Conservation (phyloP, 2,329 filamentous ascomycete genomes). For the Fusarium albidum region DNA sequence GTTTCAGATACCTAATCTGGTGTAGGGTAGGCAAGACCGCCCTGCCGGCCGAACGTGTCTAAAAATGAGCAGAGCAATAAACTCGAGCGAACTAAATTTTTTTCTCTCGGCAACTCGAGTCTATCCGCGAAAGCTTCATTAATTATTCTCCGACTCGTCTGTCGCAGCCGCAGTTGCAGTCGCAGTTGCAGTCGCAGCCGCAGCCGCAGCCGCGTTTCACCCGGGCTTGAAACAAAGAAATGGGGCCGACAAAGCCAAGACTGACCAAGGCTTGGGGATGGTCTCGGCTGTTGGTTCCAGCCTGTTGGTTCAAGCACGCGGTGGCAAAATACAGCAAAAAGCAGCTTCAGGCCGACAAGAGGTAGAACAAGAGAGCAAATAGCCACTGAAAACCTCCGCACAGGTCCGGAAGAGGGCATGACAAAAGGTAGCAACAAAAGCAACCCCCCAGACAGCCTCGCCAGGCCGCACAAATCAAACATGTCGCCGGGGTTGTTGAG, state of each 20-base stretch:
- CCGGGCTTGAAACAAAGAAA: background rate
- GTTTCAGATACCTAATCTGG: slow-evolving; percentile 9
- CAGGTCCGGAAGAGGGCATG: background rate
- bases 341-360: background rate
- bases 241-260: background rate
- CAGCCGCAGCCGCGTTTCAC: background rate
- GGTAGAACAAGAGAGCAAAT: background rate
- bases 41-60: too few species aligned
- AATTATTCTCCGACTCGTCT: background rate
- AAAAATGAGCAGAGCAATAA: too few species aligned
- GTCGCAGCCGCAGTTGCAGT: too few species aligned
- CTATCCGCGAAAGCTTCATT: too few species aligned
- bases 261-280: background rate
- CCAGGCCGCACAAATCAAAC: slow-evolving; percentile 21
- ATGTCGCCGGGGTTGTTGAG: background rate
- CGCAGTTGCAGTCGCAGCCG: background rate
- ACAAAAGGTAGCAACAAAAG: background rate
- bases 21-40: slow-evolving; percentile 30
- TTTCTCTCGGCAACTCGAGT: too few species aligned
- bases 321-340: background rate
- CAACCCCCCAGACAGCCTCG: background rate
- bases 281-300: background rate
- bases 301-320: background rate
- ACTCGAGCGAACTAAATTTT: too few species aligned
- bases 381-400: background rate